Base-by-base conservation (phyloP, 495 filamentous ascomycete species). In the Aspergillus homomorphus region DNA sequence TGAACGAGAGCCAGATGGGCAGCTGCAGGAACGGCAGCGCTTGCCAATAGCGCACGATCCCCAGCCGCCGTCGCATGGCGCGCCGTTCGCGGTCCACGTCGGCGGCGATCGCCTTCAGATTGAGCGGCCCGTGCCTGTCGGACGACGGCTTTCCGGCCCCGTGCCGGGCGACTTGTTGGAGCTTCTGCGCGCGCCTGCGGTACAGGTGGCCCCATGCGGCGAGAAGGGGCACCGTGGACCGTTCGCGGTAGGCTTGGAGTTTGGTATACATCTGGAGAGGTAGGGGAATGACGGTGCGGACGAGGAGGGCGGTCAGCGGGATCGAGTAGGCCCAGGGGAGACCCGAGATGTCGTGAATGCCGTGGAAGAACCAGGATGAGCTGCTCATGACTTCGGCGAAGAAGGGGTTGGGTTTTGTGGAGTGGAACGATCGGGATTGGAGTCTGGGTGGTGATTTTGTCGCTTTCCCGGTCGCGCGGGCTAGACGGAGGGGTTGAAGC, bases 281-380 rank as follows among this genome's bases (percentile, higher is more conserved):
- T 3, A 87, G 64, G 44, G 84, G 82, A 62, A 87, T 66, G 30
- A 75, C 51, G 28, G 79, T 74, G 54, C 86, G 85, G 50, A 93
- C 73, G 48, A 82, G 41, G 3, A 91, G 53, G 1, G 90, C 88
- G 0, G 88, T 77, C 54, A 89, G 75, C 0, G 91, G 91, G 53
- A 96, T 82, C 23, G 84, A 80, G 9, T 82, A 63, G 49, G 70
- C 84, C 91, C 91, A 96, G 59, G 90, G 82, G 3, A 88, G 78
- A 46, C 77, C 74, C 23, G 81, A 82, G 62, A 74, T 15, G 28
- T 66, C 62, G 68, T 94, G 91, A 2, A 92, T 63, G 45, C 71
- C 63, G n/a, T 85, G 73, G 51, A 94, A 73, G 45, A 86, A 64
- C 51, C 72, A 64, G 30, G 86, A 78, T 18, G 87, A 80, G 58